Evolutionary conservation across 2,329 filamentous ascomycete genomes (phyloP).

Genomic region (Exophiala calicioides): DNA sequence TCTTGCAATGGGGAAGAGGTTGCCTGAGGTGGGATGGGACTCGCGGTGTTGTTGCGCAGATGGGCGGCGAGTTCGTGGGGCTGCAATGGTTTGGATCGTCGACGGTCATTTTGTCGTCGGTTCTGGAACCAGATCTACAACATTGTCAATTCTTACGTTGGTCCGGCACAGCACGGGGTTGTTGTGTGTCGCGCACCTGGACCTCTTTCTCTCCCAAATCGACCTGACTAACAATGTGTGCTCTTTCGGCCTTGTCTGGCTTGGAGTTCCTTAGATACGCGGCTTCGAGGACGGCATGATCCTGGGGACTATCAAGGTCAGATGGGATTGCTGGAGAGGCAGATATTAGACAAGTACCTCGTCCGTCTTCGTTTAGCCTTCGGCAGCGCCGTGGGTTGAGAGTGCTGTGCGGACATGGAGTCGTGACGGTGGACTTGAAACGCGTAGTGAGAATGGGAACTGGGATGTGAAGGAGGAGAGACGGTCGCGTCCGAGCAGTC

Average conservation of each 20-base stretch:
- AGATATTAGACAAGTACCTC: conserved; percentile 12
- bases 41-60: conserved; percentile 22
- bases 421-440: conserved; percentile 13
- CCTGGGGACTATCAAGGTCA: conserved; percentile 65
- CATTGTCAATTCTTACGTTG: conserved; percentile 33
- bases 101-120: conserved; percentile 84
- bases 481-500: conserved; percentile 4
- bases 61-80: conserved; percentile 67
- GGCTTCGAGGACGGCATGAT: conserved; percentile 83
- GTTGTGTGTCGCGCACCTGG: conserved; percentile 62
- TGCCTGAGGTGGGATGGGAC: conserved; percentile 13
- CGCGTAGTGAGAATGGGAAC: conserved; percentile 7
- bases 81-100: conserved; percentile 81
- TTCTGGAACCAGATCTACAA: conserved; percentile 96
- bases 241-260: conserved; percentile 84
- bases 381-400: not conserved
- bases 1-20: conserved; percentile 12
- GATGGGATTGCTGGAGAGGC: conserved; percentile 1
- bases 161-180: conserved; percentile 14
- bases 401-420: conserved; percentile 7
- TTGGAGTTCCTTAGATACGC: conserved; percentile 85
- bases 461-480: conserved; percentile 1
- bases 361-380: conserved; percentile 29
- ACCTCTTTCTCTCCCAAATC: conserved; percentile 93
- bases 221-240: conserved; percentile 80